Percentiles rank a stretch among this genome's conserved stretches.
phyloP scores from a whole-genome alignment of 1,284 basidiomycete genomes.

The Irpex rosettiformis region DNA sequence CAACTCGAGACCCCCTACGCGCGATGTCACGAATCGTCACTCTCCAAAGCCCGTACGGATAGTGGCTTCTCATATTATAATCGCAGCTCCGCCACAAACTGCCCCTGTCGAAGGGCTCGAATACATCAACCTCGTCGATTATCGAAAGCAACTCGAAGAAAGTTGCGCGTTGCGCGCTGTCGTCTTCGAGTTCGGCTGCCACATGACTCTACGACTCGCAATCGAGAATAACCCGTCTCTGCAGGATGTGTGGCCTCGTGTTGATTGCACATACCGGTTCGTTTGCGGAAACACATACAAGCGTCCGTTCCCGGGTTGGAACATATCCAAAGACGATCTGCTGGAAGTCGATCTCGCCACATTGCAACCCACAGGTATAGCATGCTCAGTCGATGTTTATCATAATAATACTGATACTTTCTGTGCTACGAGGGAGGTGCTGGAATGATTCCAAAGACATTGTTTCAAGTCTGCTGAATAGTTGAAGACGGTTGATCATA shows the following conservation, averaged over 20 bases:
- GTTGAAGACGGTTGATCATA: too few species aligned
- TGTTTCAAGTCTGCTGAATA: too few species aligned
- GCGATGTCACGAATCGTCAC: too few species aligned
- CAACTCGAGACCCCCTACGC: too few species aligned
- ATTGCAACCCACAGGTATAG: neutral
- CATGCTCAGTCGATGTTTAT: too few species aligned
- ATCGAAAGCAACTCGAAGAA: neutral
- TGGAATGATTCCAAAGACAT: too few species aligned
- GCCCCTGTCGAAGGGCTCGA: neutral
- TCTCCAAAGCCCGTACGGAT: too few species aligned
- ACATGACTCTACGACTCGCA: neutral
- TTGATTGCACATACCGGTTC: neutral
- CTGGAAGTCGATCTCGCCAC: neutral
- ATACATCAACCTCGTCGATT: neutral
- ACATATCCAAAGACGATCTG: neutral
- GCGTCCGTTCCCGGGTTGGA: too few species aligned
- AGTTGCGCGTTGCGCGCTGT: neutral
- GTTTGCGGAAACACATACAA: neutral
- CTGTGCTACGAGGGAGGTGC: too few species aligned
- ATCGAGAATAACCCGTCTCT: neutral
- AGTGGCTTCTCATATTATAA: too few species aligned
- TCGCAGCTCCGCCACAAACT: neutral
- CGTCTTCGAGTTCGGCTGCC: neutral
- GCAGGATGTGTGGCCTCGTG: neutral
- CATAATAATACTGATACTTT: too few species aligned